These are phyloP conservation scores for Nemania sp. DNA, from an alignment of 2,329 filamentous ascomycete genomes.

Conservation along the genomic window DNA sequence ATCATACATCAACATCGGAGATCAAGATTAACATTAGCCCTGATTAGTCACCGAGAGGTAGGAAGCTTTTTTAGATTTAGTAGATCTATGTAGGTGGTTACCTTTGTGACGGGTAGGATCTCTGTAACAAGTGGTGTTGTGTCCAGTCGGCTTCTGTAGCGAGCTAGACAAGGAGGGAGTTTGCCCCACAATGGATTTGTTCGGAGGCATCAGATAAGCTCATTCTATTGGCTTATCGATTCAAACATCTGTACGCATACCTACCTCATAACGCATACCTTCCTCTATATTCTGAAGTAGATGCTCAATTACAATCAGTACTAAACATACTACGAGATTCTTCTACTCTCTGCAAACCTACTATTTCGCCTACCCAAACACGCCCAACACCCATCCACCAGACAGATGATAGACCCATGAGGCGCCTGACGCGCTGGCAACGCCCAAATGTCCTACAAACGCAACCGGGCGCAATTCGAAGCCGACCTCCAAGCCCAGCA, in stretches of 20 bases:
- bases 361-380: neutral
- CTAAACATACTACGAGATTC: neutral
- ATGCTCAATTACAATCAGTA: neutral
- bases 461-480: conserved; percentile 82
- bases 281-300: neutral
- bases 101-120: no score
- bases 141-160: conserved; percentile 21
- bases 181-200: conserved; percentile 4
- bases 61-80: no score
- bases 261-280: neutral
- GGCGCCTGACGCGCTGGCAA: conserved; percentile 24
- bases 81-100: no score
- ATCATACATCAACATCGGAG: neutral
- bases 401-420: conserved; percentile 31
- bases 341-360: neutral
- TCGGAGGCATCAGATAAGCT: neutral
- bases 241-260: neutral
- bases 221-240: neutral
- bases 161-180: neutral
- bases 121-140: neutral
- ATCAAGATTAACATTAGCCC: neutral
- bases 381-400: neutral
- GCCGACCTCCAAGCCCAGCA: conserved; percentile 74
- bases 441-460: conserved; percentile 78
- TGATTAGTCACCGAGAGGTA: no score